Percentiles rank a stretch among this genome's conserved stretches.
Evolutionary conservation across 805 yeast genomes (phyloP).

Genomic region (Ogataea glucozyma): DNA sequence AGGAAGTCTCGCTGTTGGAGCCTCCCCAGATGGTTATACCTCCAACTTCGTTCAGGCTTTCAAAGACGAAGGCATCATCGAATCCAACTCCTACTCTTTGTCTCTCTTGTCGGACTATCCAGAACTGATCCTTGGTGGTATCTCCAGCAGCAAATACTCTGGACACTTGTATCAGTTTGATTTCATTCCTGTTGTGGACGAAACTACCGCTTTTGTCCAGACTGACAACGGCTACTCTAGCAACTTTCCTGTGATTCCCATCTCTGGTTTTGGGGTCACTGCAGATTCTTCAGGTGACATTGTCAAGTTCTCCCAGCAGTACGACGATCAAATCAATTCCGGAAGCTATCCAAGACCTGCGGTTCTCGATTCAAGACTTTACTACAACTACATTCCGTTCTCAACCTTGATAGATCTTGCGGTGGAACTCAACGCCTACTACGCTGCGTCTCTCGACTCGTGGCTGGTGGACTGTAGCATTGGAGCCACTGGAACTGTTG

Average conservation of each 20-base stretch:
- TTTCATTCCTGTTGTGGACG: conserved; percentile 44
- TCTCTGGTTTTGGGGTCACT: conserved; percentile 46
- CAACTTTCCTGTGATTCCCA: conserved; percentile 44
- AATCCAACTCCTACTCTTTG: conserved; percentile 46
- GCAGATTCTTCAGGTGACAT: conserved; percentile 30
- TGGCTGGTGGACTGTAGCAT: conserved; percentile 70
- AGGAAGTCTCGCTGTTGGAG: conserved; percentile 52
- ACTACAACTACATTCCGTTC: conserved; percentile 53
- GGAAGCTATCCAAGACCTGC: conserved; percentile 49
- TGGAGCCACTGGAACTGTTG: conserved; percentile 49
- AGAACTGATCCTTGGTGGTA: conserved; percentile 56
- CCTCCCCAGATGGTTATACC: conserved; percentile 25
- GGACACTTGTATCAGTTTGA: conserved; percentile 53
- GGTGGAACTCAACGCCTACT: conserved; percentile 68
- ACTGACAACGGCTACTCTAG: conserved; percentile 20
- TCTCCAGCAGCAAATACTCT: conserved; percentile 45
- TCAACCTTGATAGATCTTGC: conserved; percentile 61
- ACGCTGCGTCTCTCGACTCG: conserved; percentile 42
- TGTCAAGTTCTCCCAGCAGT: conserved; percentile 33
- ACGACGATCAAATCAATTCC: conserved; percentile 41
- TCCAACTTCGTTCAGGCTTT: conserved; percentile 38
- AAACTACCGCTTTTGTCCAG: conserved; percentile 10
- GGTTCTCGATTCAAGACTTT: conserved; percentile 56
- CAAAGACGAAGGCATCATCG: conserved; percentile 32
- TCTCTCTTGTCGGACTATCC: conserved; percentile 39